A percentile compares a stretch with the other conserved stretches of the same genome.
phyloP scores from a whole-genome alignment of 441 rosid genomes.

The Mallotus japonicus region DNA sequence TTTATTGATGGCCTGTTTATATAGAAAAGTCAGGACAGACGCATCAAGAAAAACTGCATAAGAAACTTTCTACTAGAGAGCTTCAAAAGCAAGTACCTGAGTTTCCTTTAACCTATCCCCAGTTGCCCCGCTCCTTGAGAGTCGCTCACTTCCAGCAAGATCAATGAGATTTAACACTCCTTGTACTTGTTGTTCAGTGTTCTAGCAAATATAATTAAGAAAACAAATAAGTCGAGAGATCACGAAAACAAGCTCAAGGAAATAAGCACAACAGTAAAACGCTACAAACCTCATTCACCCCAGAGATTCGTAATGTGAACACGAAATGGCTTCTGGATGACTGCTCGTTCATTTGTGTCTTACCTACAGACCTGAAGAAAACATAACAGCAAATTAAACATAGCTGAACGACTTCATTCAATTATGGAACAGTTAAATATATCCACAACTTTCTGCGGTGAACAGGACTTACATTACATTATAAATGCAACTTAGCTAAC shows the following conservation, averaged over 20 bases:
- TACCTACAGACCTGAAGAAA: constrained; percentile 75
- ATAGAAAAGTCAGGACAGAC: constrained; percentile 2
- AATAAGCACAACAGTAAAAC: background rate
- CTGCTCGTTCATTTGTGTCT: constrained; percentile 95
- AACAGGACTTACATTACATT: background rate
- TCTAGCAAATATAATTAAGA: constrained; percentile 36
- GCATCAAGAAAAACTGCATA: background rate
- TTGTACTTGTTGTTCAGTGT: constrained; percentile 92
- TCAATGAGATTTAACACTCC: constrained; percentile 90
- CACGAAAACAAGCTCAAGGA: background rate
- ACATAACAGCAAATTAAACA: background rate
- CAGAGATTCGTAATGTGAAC: constrained; percentile 83
- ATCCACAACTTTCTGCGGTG: background rate
- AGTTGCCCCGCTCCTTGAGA: constrained; percentile 86
- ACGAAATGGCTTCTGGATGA: constrained; percentile 98
- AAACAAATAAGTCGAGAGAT: background rate
- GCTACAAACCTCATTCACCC: constrained; percentile 72
- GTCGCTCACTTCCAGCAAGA: constrained; percentile 95
- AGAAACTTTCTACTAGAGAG: background rate
- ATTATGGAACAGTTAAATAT: background rate
- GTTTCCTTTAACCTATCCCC: constrained; percentile 95
- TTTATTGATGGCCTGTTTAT: constrained; percentile 80
- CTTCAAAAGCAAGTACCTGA: constrained; percentile 47
- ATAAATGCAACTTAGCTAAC: background rate
- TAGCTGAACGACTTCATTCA: background rate